These are phyloP conservation scores for Yamagishiella unicocca DNA, from an alignment of 139 green algal species.

Conservation along the genomic window DNA sequence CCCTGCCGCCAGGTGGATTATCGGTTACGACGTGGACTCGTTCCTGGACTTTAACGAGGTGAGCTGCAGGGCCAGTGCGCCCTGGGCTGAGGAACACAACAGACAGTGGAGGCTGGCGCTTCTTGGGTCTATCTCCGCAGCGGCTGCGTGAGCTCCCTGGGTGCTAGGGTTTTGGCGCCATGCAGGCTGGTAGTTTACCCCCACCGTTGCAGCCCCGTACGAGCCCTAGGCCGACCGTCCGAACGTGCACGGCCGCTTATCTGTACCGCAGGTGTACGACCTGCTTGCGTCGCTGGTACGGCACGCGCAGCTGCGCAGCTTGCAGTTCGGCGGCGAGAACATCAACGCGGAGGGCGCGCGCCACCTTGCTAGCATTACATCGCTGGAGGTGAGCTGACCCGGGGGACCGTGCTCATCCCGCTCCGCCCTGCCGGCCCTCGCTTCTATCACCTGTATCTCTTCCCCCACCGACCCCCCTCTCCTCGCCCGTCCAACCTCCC, in stretches of 20 bases:
- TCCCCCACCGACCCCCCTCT: neutral
- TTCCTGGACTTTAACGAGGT: constrained; percentile 45
- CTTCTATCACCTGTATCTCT: neutral
- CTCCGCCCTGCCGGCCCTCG: no score
- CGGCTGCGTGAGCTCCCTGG: no score
- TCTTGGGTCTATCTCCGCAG: no score
- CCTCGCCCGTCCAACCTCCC: no score
- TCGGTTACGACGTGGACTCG: constrained; percentile 46
- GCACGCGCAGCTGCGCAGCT: constrained; percentile 4
- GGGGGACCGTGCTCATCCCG: neutral
- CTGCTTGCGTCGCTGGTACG: constrained; percentile 22
- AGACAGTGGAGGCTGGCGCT: no score
- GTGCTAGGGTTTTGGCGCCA: no score
- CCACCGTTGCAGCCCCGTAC: no score
- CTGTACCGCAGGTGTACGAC: constrained; percentile 39
- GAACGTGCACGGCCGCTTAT: no score
- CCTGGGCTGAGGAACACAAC: no score
- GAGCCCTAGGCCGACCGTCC: no score
- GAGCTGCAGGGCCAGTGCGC: no score
- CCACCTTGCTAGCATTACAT: constrained; percentile 27
- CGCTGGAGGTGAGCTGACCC: constrained; percentile 20
- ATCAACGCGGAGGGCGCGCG: constrained; percentile 38
- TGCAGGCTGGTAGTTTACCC: no score
- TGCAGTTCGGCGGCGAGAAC: constrained; percentile 43
- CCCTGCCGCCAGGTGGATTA: constrained; percentile 29